A percentile compares a stretch with the other conserved stretches of the same genome.
Conservation (phyloP, 768 basidiomycete species). For the Hortiboletus flavorubellus region DNA sequence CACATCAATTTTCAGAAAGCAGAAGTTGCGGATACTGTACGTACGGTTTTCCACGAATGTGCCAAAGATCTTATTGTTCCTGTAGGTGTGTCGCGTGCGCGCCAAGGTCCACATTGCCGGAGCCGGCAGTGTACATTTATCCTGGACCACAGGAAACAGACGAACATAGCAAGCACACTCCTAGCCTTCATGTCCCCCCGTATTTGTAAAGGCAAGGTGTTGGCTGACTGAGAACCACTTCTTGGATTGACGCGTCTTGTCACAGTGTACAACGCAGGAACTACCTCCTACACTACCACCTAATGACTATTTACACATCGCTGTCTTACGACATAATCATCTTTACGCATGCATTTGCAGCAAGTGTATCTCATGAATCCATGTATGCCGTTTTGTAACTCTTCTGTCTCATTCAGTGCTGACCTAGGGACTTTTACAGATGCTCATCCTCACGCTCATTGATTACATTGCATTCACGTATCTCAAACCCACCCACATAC, state of each 20-base stretch:
- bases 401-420: neutral
- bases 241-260: constrained; percentile 1
- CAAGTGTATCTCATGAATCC: constrained; percentile 29
- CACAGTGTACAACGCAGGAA: constrained; percentile 28
- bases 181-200: neutral
- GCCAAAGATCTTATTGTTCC: constrained; percentile 6
- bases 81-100: constrained; percentile 72
- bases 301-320: constrained; percentile 24
- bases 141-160: constrained; percentile 62
- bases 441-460: constrained; percentile 27
- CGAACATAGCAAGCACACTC: constrained; percentile 24
- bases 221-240: neutral
- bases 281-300: constrained; percentile 25
- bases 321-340: constrained; percentile 29
- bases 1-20: constrained; percentile 70
- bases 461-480: constrained; percentile 21
- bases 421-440: constrained; percentile 15
- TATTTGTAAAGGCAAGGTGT: constrained; percentile 26
- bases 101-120: constrained; percentile 71
- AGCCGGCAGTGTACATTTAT: constrained; percentile 75
- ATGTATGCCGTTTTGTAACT: constrained; percentile 10
- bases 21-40: constrained; percentile 78
- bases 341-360: constrained; percentile 20
- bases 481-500: constrained; percentile 23
- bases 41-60: constrained; percentile 20